Base-by-base conservation (phyloP, 805 yeast species). In the Kregervanrija fluxuum region DNA sequence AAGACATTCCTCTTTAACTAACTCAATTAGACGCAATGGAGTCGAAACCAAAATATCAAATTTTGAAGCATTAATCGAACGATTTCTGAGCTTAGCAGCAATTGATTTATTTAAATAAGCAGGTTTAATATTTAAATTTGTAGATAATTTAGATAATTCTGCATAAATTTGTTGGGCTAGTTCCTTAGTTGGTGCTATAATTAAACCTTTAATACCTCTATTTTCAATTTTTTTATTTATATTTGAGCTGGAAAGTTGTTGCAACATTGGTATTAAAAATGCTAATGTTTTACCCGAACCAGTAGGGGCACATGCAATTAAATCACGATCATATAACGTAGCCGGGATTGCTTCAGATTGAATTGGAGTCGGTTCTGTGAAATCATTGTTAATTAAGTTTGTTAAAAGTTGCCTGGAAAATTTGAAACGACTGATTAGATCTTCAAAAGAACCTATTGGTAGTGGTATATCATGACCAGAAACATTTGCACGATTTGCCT, bases 271-370 rank as follows among this genome's bases (percentile, higher is more conserved):
- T 13, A 89, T 77, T 45, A 86, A 67, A 59, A 85, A 93, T 30
- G 97, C 95, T 40, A 93, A 69, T 0, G 99, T 93, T 61, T 93
- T 93, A 71, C 99, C 99, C 4, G 97, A 88, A 54, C 99, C 99
- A 1, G 99, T 93, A 39, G 98, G 98, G 0, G 98, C 97, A 71
- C 96, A 87, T 1, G 95, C 95, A 37, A 93, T 70, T 32, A 93
- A 61, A 59, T 91, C 97, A 47, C 95, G 75, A 30, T 70, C 74
- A 43, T 77, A 71, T 43, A 88, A 65, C 11, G 86, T 65, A 9
- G 79, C 69, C 2, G 99, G 97, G 36, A 93, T 80, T 2, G 89
- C 79, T 62, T 93, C 97, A 49, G 88, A 77, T 66, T 93, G 99
- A 54, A 93, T 86, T 3, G 97, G 82, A 0, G 99, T 91, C 5